Conservation (phyloP, 1,139 yeast genomes). For the Magnusiomyces magnusii region DNA sequence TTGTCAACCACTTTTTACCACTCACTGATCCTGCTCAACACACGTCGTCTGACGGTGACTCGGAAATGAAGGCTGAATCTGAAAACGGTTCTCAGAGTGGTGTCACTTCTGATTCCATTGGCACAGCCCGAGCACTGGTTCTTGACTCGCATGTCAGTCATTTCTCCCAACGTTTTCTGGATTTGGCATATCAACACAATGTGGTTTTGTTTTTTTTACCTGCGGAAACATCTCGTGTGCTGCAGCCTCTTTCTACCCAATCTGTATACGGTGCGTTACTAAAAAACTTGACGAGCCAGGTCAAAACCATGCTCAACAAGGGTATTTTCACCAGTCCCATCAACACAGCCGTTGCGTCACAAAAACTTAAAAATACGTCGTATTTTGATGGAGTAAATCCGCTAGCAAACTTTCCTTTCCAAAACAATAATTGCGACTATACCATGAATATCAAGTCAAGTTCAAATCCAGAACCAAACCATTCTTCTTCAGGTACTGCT, state of each 20-base stretch:
- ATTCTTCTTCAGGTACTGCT: no score
- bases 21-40: background rate
- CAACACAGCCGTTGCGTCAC: background rate
- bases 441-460: no score
- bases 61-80: background rate
- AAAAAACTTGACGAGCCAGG: background rate
- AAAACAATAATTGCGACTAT: background rate
- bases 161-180: background rate
- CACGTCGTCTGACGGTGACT: background rate
- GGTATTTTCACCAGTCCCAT: background rate
- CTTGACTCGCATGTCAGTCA: slow-evolving; percentile 8
- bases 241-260: slow-evolving; percentile 4
- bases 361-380: background rate
- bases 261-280: background rate
- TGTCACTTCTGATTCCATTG: background rate
- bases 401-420: background rate
- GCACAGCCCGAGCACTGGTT: background rate
- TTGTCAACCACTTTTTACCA: slow-evolving; percentile 2
- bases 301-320: background rate
- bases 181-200: slow-evolving; percentile 1
- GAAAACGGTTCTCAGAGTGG: background rate
- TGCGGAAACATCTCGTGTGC: background rate
- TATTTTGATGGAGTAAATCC: background rate
- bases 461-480: no score
- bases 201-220: slow-evolving; percentile 3